Evolutionary conservation across 2,329 filamentous ascomycete species (phyloP).

Genomic region (Penicillium sp.): DNA sequence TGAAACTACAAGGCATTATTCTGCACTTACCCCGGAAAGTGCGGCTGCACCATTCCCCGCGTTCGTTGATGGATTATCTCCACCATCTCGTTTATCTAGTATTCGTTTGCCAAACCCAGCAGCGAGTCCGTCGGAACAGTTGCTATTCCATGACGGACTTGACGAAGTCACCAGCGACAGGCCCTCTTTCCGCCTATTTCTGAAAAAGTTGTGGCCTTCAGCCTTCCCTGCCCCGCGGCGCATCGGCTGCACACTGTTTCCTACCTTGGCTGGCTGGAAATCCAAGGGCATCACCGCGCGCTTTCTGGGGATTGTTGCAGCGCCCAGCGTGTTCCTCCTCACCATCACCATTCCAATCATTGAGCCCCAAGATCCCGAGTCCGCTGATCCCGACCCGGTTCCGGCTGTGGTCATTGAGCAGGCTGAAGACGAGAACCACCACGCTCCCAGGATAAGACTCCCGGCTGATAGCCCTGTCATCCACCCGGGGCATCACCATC

Average conservation of each 20-base stretch:
- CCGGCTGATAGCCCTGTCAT: conserved; percentile 39
- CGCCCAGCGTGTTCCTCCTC: conserved; percentile 86
- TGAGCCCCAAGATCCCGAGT: conserved; percentile 61
- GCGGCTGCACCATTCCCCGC: conserved; percentile 65
- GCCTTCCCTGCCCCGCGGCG: conserved; percentile 70
- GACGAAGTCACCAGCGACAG: conserved; percentile 41
- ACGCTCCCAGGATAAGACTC: conserved; percentile 30
- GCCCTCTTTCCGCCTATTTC: conserved; percentile 36
- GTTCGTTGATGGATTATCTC: conserved; percentile 59
- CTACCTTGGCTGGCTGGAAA: conserved; percentile 77
- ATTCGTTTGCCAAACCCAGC: conserved; percentile 51
- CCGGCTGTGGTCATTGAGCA: conserved; percentile 25
- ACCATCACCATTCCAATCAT: conserved; percentile 90
- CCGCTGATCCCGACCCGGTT: conserved; percentile 41
- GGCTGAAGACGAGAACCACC: conserved; percentile 15
- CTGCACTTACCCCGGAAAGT: conserved; percentile 25
- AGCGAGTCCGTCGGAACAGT: conserved; percentile 39
- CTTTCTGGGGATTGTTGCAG: conserved; percentile 74
- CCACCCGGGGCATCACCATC: conserved; percentile 10
- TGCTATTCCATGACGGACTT: conserved; percentile 32
- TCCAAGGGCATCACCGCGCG: conserved; percentile 85
- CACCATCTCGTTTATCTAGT: conserved; percentile 53
- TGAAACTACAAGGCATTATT: conserved; percentile 13
- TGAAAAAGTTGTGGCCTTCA: conserved; percentile 73
- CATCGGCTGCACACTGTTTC: conserved; percentile 74